Percentiles rank a stretch among this genome's conserved stretches.
Conservation (phyloP, 2,329 filamentous ascomycete species). For the Myriangium duriaei region DNA sequence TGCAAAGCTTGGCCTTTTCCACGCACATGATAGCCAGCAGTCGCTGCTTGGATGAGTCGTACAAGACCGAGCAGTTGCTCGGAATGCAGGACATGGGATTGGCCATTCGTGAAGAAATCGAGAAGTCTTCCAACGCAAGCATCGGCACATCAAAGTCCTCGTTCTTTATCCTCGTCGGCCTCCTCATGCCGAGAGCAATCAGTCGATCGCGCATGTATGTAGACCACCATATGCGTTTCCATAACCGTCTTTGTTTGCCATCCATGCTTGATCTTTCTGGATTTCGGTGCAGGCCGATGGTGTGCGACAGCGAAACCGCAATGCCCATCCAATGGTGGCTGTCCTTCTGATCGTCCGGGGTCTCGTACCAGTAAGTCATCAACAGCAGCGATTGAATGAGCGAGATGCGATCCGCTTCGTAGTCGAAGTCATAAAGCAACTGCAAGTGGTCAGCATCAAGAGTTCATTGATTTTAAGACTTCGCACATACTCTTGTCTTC, state of each 20-base stretch:
- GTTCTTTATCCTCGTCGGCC: constrained; percentile 82
- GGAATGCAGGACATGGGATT: constrained; percentile 57
- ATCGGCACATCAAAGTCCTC: constrained; percentile 91
- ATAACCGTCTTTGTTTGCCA: constrained; percentile 60
- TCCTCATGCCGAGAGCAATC: constrained; percentile 84
- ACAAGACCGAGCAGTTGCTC: constrained; percentile 55
- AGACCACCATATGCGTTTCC: constrained; percentile 97
- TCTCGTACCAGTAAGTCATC: constrained; percentile 98
- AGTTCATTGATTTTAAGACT: neutral
- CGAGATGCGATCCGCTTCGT: constrained; percentile 77
- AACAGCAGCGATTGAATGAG: constrained; percentile 79
- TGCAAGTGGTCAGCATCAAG: constrained; percentile 23
- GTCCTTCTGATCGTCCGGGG: constrained; percentile 91
- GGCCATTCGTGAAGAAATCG: constrained; percentile 52
- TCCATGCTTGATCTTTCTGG: constrained; percentile 68
- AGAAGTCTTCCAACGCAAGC: constrained; percentile 74
- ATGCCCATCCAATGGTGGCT: constrained; percentile 99
- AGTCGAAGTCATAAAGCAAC: constrained; percentile 90
- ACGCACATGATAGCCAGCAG: constrained; percentile 82
- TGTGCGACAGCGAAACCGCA: constrained; percentile 82
- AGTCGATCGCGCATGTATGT: constrained; percentile 91
- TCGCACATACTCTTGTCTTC: constrained; percentile 59
- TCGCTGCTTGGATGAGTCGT: constrained; percentile 59
- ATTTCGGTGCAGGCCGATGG: constrained; percentile 83
- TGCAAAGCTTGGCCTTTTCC: constrained; percentile 77